phyloP scores from a whole-genome alignment of 345 rosid genomes.

The Toxicodendron radicans region DNA sequence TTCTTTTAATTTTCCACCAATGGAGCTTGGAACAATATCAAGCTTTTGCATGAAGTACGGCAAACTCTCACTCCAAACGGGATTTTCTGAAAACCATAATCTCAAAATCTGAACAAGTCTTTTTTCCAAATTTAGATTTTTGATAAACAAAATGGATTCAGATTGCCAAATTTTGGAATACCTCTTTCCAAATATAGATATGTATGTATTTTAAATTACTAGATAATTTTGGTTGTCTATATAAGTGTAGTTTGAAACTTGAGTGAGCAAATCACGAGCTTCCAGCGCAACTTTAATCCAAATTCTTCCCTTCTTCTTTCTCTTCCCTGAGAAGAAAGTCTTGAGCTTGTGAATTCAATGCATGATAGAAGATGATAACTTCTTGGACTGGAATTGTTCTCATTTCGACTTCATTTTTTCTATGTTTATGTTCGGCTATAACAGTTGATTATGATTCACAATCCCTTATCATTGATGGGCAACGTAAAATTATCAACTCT shows the following conservation, averaged over 20 bases:
- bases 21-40: too few species aligned
- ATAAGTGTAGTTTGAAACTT: neutral
- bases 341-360: too few species aligned
- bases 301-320: too few species aligned
- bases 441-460: constrained; percentile 26
- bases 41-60: too few species aligned
- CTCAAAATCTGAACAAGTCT: neutral
- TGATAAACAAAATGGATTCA: neutral
- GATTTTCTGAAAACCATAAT: neutral
- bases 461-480: constrained; percentile 52
- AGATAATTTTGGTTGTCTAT: neutral
- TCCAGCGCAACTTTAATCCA: neutral
- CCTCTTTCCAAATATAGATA: neutral
- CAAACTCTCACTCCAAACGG: neutral
- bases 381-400: constrained; percentile 3
- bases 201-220: too few species aligned
- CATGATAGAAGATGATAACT: too few species aligned
- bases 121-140: neutral
- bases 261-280: neutral
- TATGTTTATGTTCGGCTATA: constrained; percentile 12
- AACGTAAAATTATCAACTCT: constrained; percentile 39
- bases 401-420: neutral
- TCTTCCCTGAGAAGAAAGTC: too few species aligned
- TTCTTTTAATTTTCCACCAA: too few species aligned
- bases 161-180: neutral